Evolutionary conservation across 805 yeast species (phyloP), one percentile per base, ranked within the genome.

Genomic region (Sugiyamaella lignohabitans): DNA sequence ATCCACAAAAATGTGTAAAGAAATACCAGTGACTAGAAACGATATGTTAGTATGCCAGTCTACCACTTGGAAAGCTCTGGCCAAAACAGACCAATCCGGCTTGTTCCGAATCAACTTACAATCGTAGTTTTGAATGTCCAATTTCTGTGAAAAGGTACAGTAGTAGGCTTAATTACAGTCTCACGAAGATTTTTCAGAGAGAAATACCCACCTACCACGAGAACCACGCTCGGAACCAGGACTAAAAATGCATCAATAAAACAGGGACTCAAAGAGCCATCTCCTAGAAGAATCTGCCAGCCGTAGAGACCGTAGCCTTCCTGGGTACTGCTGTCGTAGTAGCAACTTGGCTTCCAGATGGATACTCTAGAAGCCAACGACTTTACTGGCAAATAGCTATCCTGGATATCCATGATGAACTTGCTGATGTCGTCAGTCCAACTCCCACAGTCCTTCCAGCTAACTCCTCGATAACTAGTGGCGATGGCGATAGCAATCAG

Each of bases 211-310:
- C 20, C 38, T 10, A 49, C n/a, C 36, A 53, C 23, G 43, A 49
- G 32, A 10, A 51, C 10, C 21, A 47, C 17, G 4, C 47, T 16
- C 17, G 58, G 57, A 3, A 47, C 5, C 5, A 45, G 32, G 20
- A 49, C 37, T 4, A 51, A 22, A 4, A 48, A 35, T 5, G 47
- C 47, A 22, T 55, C 57, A 3, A 55, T 36, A 39, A 55, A 55
- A 41, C 58, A 55, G 4, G 49, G 47, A 34, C 43, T 53, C 40
- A 55, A 40, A 2, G 53, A 41, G 3, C 58, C 58, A 41, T 51
- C 53, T 16, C 38, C 45, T 17, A 42, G 27, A 17, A 51, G 34
- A 18, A 44, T 41, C 11, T 32, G 20, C 55, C 55, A 52, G 6
- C 53, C 53, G 19, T 42, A 39, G 18, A 19, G 42, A 17, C 42